Evolutionary conservation across 164 flowering plant species (phyloP).

Genomic region (Taxillus chinensis): DNA sequence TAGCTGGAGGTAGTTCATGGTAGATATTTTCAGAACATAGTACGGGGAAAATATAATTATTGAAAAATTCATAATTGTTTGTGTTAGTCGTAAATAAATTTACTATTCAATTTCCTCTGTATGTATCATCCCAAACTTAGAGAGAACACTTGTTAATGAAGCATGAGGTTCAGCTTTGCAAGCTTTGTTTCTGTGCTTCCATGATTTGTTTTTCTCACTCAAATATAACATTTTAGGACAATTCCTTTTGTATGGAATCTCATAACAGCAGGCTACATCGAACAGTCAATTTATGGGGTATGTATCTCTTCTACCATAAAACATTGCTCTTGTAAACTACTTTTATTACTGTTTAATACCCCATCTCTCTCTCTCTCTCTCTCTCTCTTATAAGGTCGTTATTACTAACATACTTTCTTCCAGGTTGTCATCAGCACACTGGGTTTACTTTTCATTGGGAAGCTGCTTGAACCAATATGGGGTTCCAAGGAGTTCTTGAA

Average conservation of each 20-base stretch:
- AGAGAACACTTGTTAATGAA: not conserved
- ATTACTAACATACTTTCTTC: conserved; percentile 14
- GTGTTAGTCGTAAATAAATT: too few species aligned
- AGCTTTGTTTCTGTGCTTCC: not conserved
- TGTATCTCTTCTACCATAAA: conserved; percentile 10
- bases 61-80: too few species aligned
- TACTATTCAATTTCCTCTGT: too few species aligned
- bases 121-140: not conserved
- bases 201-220: not conserved
- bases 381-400: not conserved
- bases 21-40: too few species aligned
- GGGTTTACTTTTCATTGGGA: conserved; percentile 86
- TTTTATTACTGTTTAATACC: not conserved
- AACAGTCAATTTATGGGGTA: conserved; percentile 80
- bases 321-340: not conserved
- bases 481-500: conserved; percentile 92
- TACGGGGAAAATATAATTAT: too few species aligned
- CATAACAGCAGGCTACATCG: conserved; percentile 81
- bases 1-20: too few species aligned
- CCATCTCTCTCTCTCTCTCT: not conserved
- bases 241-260: conserved; percentile 98
- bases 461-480: conserved; percentile 93
- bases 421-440: conserved; percentile 58
- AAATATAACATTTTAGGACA: conserved; percentile 48
- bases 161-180: conserved; percentile 1